Evolutionary conservation across 73 alveolate genomes (phyloP).

Genomic region (Paramecium sonneborni): DNA sequence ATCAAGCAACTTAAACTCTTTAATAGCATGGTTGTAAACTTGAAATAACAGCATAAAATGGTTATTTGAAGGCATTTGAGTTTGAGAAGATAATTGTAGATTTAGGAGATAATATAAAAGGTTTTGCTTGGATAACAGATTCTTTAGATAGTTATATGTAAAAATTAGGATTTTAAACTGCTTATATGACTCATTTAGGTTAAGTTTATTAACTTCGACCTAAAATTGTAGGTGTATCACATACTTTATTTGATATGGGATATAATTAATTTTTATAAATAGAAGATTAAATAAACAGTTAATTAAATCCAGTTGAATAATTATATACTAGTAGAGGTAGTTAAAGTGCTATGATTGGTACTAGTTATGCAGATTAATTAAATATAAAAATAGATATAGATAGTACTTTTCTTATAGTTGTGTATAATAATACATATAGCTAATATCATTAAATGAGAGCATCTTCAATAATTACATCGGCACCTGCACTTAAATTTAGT

Average conservation of each 20-base stretch:
- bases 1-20: constrained; percentile 69
- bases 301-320: constrained; percentile 69
- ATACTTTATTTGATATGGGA: constrained; percentile 58
- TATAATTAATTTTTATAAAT: constrained; percentile 61
- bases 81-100: constrained; percentile 54
- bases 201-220: constrained; percentile 52
- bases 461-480: constrained; percentile 39
- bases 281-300: constrained; percentile 25
- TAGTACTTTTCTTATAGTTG: constrained; percentile 42
- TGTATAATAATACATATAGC: constrained; percentile 48
- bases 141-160: constrained; percentile 47
- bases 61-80: constrained; percentile 17
- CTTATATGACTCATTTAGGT: constrained; percentile 53
- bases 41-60: neutral
- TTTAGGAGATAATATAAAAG: neutral
- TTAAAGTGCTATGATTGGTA: constrained; percentile 71
- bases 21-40: constrained; percentile 63
- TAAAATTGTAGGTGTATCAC: constrained; percentile 71
- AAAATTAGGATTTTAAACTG: neutral
- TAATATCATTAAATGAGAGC: constrained; percentile 60
- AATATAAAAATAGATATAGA: constrained; percentile 29
- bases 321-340: constrained; percentile 82
- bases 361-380: constrained; percentile 53
- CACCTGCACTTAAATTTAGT: constrained; percentile 65
- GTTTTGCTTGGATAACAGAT: constrained; percentile 32